These are phyloP conservation scores for Strobilomyces dryophilus DNA, from an alignment of 768 basidiomycete species.

Conservation along the genomic window DNA sequence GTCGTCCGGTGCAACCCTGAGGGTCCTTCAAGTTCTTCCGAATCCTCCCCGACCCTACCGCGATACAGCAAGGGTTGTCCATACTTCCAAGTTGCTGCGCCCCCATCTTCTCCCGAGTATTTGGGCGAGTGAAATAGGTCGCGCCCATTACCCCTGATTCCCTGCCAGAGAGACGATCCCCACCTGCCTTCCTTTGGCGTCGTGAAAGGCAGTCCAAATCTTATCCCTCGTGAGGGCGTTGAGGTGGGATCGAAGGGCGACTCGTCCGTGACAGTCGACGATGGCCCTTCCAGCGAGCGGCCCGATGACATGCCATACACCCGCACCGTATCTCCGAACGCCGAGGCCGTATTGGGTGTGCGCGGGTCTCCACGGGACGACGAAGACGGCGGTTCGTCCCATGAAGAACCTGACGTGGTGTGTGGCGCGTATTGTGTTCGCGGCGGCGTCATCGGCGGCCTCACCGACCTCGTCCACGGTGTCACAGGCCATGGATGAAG, in stretches of 20 bases:
- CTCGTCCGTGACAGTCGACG: conserved; percentile 38
- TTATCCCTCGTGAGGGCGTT: conserved; percentile 77
- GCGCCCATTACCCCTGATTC: conserved; percentile 33
- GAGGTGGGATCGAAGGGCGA: conserved; percentile 73
- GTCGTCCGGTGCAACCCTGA: conserved; percentile 15
- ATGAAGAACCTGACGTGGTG: conserved; percentile 37
- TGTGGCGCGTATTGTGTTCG: conserved; percentile 24
- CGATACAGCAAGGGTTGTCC: conserved; percentile 7
- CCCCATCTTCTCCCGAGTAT: conserved; percentile 25
- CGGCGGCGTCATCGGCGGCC: conserved; percentile 49
- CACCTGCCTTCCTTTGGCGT: conserved; percentile 60
- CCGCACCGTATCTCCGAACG: conserved; percentile 33
- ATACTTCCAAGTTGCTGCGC: conserved; percentile 9
- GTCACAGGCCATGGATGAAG: conserved; percentile 54
- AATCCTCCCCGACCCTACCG: conserved; percentile 18
- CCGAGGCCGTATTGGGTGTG: conserved; percentile 42
- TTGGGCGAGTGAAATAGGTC: conserved; percentile 54
- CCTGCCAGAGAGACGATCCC: conserved; percentile 21
- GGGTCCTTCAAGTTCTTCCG: conserved; percentile 17
- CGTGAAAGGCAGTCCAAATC: conserved; percentile 51
- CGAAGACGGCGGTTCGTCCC: conserved; percentile 39
- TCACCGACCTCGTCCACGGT: conserved; percentile 39
- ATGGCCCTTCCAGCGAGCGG: conserved; percentile 29
- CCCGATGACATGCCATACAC: conserved; percentile 39
- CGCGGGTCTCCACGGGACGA: conserved; percentile 50